These are phyloP conservation scores for Rhododendron ovatum DNA, from an alignment of 148 eudicot species.

Conservation along the genomic window DNA sequence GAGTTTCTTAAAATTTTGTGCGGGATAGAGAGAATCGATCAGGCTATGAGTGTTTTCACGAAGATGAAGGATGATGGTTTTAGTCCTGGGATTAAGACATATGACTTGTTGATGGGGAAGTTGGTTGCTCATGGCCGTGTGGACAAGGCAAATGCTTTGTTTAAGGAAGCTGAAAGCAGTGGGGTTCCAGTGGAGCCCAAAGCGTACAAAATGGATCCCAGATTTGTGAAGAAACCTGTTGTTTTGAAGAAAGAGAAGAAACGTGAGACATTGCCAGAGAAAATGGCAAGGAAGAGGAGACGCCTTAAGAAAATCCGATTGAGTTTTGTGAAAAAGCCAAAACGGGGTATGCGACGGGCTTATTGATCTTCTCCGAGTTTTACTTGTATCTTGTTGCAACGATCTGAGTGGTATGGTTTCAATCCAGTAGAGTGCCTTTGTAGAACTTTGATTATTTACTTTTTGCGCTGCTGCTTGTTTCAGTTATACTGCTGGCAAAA, in stretches of 20 bases:
- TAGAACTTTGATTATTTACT: conserved; percentile 5
- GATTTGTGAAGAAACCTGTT: conserved; percentile 52
- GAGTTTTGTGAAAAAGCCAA: conserved; percentile 66
- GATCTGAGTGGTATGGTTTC: conserved; percentile 1
- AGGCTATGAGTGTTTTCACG: conserved; percentile 64
- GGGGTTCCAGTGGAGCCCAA: conserved; percentile 52
- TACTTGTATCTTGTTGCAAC: neutral
- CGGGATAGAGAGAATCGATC: conserved; percentile 90
- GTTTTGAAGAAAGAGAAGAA: conserved; percentile 59
- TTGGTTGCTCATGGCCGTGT: conserved; percentile 65
- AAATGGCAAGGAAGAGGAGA: conserved; percentile 56
- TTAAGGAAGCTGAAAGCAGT: conserved; percentile 56
- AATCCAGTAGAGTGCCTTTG: neutral
- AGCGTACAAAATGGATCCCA: conserved; percentile 70
- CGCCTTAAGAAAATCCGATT: conserved; percentile 44
- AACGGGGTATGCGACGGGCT: conserved; percentile 33
- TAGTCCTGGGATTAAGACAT: conserved; percentile 70
- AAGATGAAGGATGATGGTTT: conserved; percentile 80
- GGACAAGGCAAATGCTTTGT: conserved; percentile 56
- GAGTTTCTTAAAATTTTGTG: conserved; percentile 76
- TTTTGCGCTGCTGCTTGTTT: neutral
- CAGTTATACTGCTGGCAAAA: neutral
- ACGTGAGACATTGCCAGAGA: conserved; percentile 47
- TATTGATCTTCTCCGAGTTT: conserved; percentile 19
- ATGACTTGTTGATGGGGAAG: conserved; percentile 72